A percentile compares a stretch with the other conserved stretches of the same genome.
phyloP scores from a whole-genome alignment of 2,329 filamentous ascomycete genomes.

The Cladosporium sp. region DNA sequence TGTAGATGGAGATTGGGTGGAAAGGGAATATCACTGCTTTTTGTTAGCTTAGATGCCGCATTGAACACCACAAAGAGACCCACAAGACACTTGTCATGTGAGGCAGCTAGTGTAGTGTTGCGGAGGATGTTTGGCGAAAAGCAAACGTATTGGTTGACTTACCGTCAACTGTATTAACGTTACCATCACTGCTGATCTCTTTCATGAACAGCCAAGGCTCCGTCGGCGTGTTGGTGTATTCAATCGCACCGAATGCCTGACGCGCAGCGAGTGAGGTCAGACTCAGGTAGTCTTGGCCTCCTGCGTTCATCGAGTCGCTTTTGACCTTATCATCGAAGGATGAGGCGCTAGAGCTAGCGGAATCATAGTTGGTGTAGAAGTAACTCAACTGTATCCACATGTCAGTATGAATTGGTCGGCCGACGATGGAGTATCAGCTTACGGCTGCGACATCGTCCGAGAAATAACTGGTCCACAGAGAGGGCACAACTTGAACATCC shows the following conservation, averaged over 20 bases:
- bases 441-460: conserved; percentile 45
- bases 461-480: conserved; percentile 56
- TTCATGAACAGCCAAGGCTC: conserved; percentile 56
- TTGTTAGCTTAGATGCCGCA: neutral
- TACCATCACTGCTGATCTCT: conserved; percentile 52
- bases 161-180: conserved; percentile 37
- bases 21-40: conserved; percentile 35
- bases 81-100: neutral
- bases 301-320: conserved; percentile 47
- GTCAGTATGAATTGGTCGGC: neutral
- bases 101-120: neutral
- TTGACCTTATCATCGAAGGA: conserved; percentile 47
- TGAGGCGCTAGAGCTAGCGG: conserved; percentile 38
- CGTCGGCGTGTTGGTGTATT: conserved; percentile 50
- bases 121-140: neutral
- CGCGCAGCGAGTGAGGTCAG: conserved; percentile 53
- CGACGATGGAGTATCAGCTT: conserved; percentile 26
- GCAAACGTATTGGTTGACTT: neutral
- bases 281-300: conserved; percentile 50
- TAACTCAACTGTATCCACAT: conserved; percentile 34
- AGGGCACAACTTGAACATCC: conserved; percentile 41
- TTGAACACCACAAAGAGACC: neutral
- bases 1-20: conserved; percentile 37
- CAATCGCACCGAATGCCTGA: conserved; percentile 53
- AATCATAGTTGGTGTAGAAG: conserved; percentile 52